Conservation (phyloP, 2,329 filamentous ascomycete species). For the Didymella exigua region DNA sequence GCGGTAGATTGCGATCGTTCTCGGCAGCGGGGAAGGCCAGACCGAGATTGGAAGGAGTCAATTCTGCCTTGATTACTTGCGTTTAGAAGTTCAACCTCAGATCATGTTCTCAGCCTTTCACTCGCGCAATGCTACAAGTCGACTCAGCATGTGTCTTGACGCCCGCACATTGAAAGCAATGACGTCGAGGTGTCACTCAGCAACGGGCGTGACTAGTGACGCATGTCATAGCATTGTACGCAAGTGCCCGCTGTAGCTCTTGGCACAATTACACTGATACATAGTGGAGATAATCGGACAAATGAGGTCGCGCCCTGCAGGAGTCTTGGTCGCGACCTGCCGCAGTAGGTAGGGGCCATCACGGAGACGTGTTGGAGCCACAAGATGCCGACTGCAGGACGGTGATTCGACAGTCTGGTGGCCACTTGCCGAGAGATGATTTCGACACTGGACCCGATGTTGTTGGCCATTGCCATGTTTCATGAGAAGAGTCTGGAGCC, state of each 20-base stretch:
- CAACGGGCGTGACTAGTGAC: neutral
- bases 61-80: neutral
- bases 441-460: neutral
- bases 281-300: neutral
- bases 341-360: constrained; percentile 1
- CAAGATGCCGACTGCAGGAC: neutral
- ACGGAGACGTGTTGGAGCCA: neutral
- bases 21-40: constrained; percentile 24
- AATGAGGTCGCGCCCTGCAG: neutral
- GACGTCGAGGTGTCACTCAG: neutral
- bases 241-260: constrained; percentile 1
- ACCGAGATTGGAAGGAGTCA: constrained; percentile 24
- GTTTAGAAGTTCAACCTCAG: neutral
- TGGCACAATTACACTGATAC: constrained; percentile 18
- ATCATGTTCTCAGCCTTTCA: neutral
- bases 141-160: neutral
- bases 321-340: constrained; percentile 5
- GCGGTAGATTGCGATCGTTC: constrained; percentile 6
- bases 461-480: constrained; percentile 3
- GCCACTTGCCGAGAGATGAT: constrained; percentile 1
- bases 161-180: neutral
- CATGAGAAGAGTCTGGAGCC: constrained; percentile 9
- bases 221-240: constrained; percentile 6
- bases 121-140: neutral
- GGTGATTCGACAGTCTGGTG: neutral